These are phyloP conservation scores for Aspergillus campestris DNA, from an alignment of 495 filamentous ascomycete genomes.

Conservation along the genomic window DNA sequence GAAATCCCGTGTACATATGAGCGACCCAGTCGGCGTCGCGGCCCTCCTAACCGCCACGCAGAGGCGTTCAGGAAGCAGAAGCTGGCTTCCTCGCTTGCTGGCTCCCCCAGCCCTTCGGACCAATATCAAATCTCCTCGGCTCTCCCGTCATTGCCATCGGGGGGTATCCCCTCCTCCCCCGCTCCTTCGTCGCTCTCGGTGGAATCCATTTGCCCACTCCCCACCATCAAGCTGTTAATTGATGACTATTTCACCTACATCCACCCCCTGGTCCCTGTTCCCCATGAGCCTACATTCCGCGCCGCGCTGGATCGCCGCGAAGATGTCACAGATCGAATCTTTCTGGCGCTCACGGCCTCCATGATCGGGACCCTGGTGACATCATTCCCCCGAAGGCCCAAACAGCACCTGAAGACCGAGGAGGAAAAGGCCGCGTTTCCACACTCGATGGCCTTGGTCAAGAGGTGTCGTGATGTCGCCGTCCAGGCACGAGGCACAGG, in stretches of 20 bases:
- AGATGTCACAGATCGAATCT: conserved; percentile 58
- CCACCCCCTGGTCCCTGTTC: conserved; percentile 76
- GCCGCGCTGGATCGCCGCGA: conserved; percentile 60
- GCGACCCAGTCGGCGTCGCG: conserved; percentile 67
- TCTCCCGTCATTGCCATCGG: conserved; percentile 14
- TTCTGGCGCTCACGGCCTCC: conserved; percentile 68
- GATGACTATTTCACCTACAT: conserved; percentile 90
- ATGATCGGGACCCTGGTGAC: conserved; percentile 73
- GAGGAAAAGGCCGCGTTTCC: conserved; percentile 39
- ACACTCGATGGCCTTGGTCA: conserved; percentile 62
- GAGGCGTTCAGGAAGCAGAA: conserved; percentile 68
- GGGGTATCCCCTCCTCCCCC: conserved; percentile 15
- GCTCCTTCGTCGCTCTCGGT: conserved; percentile 33
- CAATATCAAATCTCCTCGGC: conserved; percentile 16
- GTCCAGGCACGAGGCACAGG: conserved; percentile 59
- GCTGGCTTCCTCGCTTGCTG: conserved; percentile 32
- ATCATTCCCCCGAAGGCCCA: conserved; percentile 72
- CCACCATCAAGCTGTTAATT: conserved; percentile 57
- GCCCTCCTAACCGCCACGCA: conserved; percentile 78
- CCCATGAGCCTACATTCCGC: conserved; percentile 79
- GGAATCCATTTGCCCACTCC: conserved; percentile 66
- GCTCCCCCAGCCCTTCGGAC: conserved; percentile 18
- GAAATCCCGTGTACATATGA: conserved; percentile 80
- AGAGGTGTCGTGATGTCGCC: conserved; percentile 64
- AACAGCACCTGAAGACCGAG: conserved; percentile 59